A percentile compares a stretch with the other conserved stretches of the same genome.
These are phyloP conservation scores for Athelia sp. DNA, from an alignment of 1,284 basidiomycete species.

Conservation along the genomic window DNA sequence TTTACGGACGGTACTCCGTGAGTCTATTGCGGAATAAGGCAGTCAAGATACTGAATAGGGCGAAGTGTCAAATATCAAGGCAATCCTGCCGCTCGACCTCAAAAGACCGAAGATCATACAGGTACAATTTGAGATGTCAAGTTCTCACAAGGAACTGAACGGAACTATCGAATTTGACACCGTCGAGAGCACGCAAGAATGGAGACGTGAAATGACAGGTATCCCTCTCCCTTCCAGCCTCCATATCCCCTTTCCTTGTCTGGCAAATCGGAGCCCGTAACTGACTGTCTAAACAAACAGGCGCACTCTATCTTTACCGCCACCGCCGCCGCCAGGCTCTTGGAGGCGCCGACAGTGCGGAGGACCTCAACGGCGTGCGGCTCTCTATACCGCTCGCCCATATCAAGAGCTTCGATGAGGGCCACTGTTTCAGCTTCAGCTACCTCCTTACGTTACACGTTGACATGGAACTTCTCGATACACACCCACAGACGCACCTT, in stretches of 20 bases:
- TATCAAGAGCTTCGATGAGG: constrained; percentile 24
- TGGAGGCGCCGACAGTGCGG: constrained; percentile 15
- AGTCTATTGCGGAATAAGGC: constrained; percentile 16
- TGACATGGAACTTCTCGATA: not conserved
- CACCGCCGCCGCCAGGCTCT: constrained; percentile 35
- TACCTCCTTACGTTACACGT: constrained; percentile 12
- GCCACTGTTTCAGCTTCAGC: not conserved
- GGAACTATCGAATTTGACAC: constrained; percentile 52
- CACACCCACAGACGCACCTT: not conserved
- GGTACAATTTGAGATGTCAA: constrained; percentile 29
- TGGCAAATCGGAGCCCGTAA: too few relatives aligned
- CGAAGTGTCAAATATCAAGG: constrained; percentile 37
- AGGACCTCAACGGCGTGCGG: constrained; percentile 42
- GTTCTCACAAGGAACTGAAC: constrained; percentile 11
- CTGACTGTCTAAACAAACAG: too few relatives aligned
- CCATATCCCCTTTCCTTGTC: too few relatives aligned
- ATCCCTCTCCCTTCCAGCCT: too few relatives aligned
- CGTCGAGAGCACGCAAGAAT: constrained; percentile 53
- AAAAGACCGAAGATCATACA: constrained; percentile 37
- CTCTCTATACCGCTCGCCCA: constrained; percentile 52
- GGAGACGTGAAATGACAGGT: constrained; percentile 53
- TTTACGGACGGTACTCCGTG: constrained; percentile 48
- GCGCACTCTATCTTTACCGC: constrained; percentile 40
- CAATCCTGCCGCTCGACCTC: constrained; percentile 38
- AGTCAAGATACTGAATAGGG: constrained; percentile 11